Evolutionary conservation across 2,329 filamentous ascomycete species (phyloP).

Genomic region (Nemania sp.): DNA sequence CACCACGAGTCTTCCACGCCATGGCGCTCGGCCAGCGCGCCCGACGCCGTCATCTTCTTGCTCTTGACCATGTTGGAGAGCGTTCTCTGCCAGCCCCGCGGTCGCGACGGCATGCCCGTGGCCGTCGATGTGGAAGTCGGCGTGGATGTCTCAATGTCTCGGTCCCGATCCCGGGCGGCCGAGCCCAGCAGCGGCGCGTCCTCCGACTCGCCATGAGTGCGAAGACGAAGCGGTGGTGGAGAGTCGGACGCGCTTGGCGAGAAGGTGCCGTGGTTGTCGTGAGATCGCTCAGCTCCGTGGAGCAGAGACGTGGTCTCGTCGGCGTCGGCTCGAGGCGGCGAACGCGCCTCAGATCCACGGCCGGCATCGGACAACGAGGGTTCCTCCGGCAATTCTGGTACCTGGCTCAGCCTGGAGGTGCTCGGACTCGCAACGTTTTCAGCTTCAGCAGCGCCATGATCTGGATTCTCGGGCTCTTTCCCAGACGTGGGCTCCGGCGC

Average conservation of each 20-base stretch:
- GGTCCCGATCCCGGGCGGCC: too few species aligned
- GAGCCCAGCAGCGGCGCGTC: constrained; percentile 20
- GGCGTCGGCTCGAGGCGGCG: constrained; percentile 15
- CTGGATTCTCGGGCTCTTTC: too few species aligned
- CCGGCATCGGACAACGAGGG: neutral
- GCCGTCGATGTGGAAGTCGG: constrained; percentile 34
- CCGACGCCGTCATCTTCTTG: constrained; percentile 73
- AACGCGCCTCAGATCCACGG: too few species aligned
- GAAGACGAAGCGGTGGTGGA: constrained; percentile 40
- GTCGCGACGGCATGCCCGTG: constrained; percentile 43
- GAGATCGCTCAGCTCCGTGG: constrained; percentile 43
- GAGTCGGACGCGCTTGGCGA: constrained; percentile 66
- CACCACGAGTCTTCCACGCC: constrained; percentile 72
- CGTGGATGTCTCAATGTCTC: constrained; percentile 19
- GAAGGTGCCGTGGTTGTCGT: constrained; percentile 73
- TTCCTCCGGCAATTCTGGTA: too few species aligned
- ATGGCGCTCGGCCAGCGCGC: constrained; percentile 70
- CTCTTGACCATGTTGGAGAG: constrained; percentile 57
- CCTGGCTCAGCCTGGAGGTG: neutral
- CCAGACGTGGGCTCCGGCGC: too few species aligned
- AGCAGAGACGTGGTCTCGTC: constrained; percentile 57
- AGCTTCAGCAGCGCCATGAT: too few species aligned
- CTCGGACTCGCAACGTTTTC: too few species aligned
- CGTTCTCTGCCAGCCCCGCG: constrained; percentile 51
- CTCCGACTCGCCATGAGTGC: constrained; percentile 29